Conservation (phyloP, 441 rosid species). For the Macaranga tanarius region DNA sequence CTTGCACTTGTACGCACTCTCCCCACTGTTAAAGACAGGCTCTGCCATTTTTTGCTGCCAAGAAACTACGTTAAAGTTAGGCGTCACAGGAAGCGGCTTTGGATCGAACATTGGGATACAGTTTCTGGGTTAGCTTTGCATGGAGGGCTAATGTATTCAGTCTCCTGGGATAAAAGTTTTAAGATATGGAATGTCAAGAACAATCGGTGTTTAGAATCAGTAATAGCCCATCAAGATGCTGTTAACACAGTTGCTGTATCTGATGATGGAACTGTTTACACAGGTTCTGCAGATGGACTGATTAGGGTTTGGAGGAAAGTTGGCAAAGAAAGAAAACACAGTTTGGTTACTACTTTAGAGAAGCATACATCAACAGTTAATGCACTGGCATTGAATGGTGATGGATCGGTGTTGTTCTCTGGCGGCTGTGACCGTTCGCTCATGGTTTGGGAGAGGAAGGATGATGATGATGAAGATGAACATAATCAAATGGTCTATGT, state of each 20-base stretch:
- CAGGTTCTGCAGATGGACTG: slow-evolving; percentile 41
- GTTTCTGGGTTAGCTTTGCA: slow-evolving; percentile 40
- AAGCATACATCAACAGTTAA: slow-evolving; percentile 45
- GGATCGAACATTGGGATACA: slow-evolving; percentile 52
- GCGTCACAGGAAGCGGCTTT: slow-evolving; percentile 47
- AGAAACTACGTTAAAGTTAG: slow-evolving; percentile 41
- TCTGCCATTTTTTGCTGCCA: slow-evolving; percentile 34
- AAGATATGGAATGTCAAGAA: slow-evolving; percentile 39
- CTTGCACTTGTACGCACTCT: slow-evolving; percentile 39
- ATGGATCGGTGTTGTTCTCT: slow-evolving; percentile 39
- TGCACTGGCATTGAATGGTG: slow-evolving; percentile 38
- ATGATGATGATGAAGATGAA: background rate
- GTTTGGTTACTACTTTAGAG: slow-evolving; percentile 32
- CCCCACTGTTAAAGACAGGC: slow-evolving; percentile 42
- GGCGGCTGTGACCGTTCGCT: slow-evolving; percentile 45
- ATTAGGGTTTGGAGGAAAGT: slow-evolving; percentile 43
- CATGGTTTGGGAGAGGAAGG: slow-evolving; percentile 40
- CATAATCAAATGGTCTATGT: slow-evolving; percentile 25
- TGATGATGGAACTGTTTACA: slow-evolving; percentile 35
- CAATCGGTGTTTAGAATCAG: slow-evolving; percentile 41
- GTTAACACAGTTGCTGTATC: slow-evolving; percentile 42
- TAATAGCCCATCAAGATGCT: slow-evolving; percentile 45
- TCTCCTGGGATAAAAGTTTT: slow-evolving; percentile 51
- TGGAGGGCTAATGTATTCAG: slow-evolving; percentile 40
- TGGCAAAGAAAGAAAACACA: slow-evolving; percentile 22